Base-by-base conservation (phyloP, 441 rosid species). In the Gossypium davidsonii region DNA sequence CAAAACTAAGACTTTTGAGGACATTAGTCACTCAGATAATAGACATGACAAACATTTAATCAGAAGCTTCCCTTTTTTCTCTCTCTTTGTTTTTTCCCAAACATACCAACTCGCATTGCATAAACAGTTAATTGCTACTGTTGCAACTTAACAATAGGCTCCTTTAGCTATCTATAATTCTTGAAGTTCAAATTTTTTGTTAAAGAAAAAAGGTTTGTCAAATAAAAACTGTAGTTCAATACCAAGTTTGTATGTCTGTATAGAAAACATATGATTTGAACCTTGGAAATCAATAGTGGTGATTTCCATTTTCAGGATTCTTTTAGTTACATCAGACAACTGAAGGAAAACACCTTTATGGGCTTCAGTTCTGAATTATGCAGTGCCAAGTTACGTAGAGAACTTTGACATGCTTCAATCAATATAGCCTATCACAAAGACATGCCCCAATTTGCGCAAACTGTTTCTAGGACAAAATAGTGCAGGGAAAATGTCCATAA, bases 1-100 rank as follows among this genome's bases (percentile, higher is more conserved):
- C 67, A 86, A 83, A 79, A 76, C 75, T 28, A 78, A 76, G 71
- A 77, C 83, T 79, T 79, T 80, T 85, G 72, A 84, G 87, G 82
- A 78, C 71, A 80, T 81, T 66, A 77, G 78, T 67, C 79, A 78
- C 67, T 56, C 67, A 71, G n/a, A 42, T 23, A 58, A 23, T 48
- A 46, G 48, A 46, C 12, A 66, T 23, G 34, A 12, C 12, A 44
- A 21, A 66, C 53, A 44, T 6, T n/a, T 0, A 44, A 3, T 46
- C 10, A 5, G 39, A 46, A 48, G 14, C 39, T 46, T 21, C 11
- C 21, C 7, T 14, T 23, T 23, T 10, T 20, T 25, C 26, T 2
- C 26, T 66, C n/a, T 46, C 70, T 23, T 14, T 48, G 7, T 39
- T 39, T 44, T 44, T 46, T 21, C 15, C 71, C 15, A 8, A 51